Evolutionary conservation across 1,139 yeast genomes (phyloP).

Genomic region (Spathaspora jeffriesii): DNA sequence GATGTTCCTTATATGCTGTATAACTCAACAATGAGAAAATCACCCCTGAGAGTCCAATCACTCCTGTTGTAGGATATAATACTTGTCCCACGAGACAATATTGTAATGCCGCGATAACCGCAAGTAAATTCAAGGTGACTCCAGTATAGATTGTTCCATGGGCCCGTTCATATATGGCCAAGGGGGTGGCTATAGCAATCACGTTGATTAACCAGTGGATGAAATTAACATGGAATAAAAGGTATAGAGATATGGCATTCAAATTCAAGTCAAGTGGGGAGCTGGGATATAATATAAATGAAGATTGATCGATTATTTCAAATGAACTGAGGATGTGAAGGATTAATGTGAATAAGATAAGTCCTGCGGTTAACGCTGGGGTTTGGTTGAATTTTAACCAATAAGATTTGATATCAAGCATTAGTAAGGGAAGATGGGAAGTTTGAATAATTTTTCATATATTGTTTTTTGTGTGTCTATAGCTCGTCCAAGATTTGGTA

Average conservation of each 20-base stretch:
- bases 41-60: slow-evolving; percentile 75
- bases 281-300: slow-evolving; percentile 46
- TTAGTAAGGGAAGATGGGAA: not conserved
- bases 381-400: slow-evolving; percentile 1
- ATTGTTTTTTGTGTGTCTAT: too few species aligned
- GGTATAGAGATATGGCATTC: slow-evolving; percentile 72
- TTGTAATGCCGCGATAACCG: slow-evolving; percentile 69
- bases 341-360: slow-evolving; percentile 52
- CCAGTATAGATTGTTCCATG: slow-evolving; percentile 93
- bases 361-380: slow-evolving; percentile 46
- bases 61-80: slow-evolving; percentile 54
- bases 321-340: slow-evolving; percentile 24
- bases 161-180: slow-evolving; percentile 66
- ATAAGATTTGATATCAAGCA: not conserved
- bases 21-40: slow-evolving; percentile 71
- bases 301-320: slow-evolving; percentile 22
- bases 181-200: slow-evolving; percentile 58
- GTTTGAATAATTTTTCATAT: too few species aligned
- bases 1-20: slow-evolving; percentile 61
- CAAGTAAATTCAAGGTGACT: slow-evolving; percentile 70
- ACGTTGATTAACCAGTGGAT: slow-evolving; percentile 67
- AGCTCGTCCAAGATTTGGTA: too few species aligned
- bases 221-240: slow-evolving; percentile 63
- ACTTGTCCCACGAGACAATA: slow-evolving; percentile 58
- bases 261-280: slow-evolving; percentile 59